Conservation (phyloP, 257 asterid species). For the Fraxinus cuspidata region DNA sequence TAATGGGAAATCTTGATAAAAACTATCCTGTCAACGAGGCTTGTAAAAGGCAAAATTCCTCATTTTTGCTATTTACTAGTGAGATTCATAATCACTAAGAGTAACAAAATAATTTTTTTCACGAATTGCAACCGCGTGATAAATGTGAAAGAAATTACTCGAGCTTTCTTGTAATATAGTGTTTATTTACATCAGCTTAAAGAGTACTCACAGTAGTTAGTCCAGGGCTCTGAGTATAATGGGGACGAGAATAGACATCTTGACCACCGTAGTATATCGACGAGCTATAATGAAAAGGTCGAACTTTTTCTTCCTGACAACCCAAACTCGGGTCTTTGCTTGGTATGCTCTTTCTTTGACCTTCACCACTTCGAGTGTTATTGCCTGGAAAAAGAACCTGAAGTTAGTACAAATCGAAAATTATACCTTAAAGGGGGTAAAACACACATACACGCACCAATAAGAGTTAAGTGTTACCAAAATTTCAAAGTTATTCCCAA, state of each 20-base stretch:
- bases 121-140: not conserved
- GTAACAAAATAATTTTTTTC: not conserved
- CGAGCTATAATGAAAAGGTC: constrained; percentile 66
- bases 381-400: constrained; percentile 24
- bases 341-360: constrained; percentile 25
- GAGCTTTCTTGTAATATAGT: not conserved
- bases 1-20: not conserved
- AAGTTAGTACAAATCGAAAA: not conserved
- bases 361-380: constrained; percentile 25
- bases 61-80: not conserved
- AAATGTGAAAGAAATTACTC: not conserved
- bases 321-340: constrained; percentile 33
- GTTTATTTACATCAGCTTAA: not conserved
- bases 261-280: constrained; percentile 79
- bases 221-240: constrained; percentile 31
- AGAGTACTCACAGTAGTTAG: constrained; percentile 45
- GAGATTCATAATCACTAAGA: not conserved
- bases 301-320: constrained; percentile 44
- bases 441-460: not conserved
- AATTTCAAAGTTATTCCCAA: not conserved
- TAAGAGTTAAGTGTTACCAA: not conserved
- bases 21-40: not conserved
- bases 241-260: constrained; percentile 58
- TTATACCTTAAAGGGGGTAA: not conserved
- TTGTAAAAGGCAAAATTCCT: not conserved